Percentiles rank a stretch among this genome's conserved stretches.
phyloP scores from a whole-genome alignment of 306 rosid species.

The Cucumis sativus region DNA sequence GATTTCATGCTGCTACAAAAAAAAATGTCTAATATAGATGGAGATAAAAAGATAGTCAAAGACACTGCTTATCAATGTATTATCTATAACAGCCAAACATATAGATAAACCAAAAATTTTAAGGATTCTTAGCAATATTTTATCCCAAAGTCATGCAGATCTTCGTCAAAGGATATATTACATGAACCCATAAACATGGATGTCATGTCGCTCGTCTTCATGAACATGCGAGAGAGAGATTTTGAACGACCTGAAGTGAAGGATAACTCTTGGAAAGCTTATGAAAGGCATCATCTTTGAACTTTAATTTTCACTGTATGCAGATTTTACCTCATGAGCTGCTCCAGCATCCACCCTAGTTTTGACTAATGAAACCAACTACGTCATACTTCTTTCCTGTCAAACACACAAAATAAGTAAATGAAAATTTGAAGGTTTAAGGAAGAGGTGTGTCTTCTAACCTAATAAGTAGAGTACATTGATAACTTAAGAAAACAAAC shows the following conservation, averaged over 20 bases:
- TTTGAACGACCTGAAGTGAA: neutral
- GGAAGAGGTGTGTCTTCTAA: neutral
- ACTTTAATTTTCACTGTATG: neutral
- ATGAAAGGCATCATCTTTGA: neutral
- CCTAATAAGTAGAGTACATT: neutral
- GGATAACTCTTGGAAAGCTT: neutral
- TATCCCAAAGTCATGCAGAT: neutral
- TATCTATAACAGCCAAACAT: neutral
- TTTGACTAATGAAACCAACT: neutral
- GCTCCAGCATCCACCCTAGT: neutral
- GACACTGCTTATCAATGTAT: neutral
- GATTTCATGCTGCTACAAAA: neutral
- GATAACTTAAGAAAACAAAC: neutral
- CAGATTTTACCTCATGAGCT: neutral
- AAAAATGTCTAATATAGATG: neutral
- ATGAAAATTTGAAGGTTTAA: slow-evolving; percentile 3
- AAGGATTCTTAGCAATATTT: neutral
- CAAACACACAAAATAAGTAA: slow-evolving; percentile 12
- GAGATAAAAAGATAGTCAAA: neutral
- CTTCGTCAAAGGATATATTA: neutral
- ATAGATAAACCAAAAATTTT: neutral
- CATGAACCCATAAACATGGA: neutral
- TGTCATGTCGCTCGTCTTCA: neutral
- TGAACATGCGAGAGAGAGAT: neutral
- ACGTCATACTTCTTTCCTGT: slow-evolving; percentile 36